Base-by-base conservation (phyloP, 768 basidiomycete species). In the Trametes sanguinea region DNA sequence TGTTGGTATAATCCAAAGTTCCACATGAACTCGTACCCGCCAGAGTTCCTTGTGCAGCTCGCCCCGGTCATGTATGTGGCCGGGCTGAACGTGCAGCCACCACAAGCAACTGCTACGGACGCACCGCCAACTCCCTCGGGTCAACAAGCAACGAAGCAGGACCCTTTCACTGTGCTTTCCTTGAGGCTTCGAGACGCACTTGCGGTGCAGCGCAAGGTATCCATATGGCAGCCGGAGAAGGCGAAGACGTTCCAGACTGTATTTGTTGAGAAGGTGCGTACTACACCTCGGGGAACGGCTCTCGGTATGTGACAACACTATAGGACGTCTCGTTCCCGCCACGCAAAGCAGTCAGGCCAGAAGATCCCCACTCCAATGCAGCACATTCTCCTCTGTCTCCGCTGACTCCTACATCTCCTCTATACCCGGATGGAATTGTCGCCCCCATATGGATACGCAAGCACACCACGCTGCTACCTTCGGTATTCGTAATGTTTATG, bases 381-480 rank as follows among this genome's bases (percentile, higher is more conserved):
- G 78, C 86, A 1, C 95, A 94, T 75, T 98, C 96, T 0, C 95
- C 95, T 0, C 80, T 98, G n/a, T 98, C 95, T 0, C 97, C 97
- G 0, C 76, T 98, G 43, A 92, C 92, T 0, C 88, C 89, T 0
- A 81, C 89, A 0, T 97, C 95, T 0, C 96, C 97, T 0, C 78
- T 97, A 8, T 85, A 94, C 73, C 97, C 97, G 0, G 97, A 99
- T 71, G 97, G 97, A 0, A 76, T 99, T 56, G 94, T 99, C 55
- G 94, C 97, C 2, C 97, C 97, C 1, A 94, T 98, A 72, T 99
- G 97, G 97, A 87, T 98, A 37, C 83, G 95, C 46, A 99, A 98
- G 75, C 97, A 99, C 70, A 92, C 92, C 0, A 86, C 92, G 1
- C 86, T 97, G 35, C 76, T 98, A 0, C 97, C 97, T 0, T 89